Evolutionary conservation across 73 alveolate genomes (phyloP), one percentile per base, ranked within the genome.

Genomic region (Paramecium caudatum): DNA sequence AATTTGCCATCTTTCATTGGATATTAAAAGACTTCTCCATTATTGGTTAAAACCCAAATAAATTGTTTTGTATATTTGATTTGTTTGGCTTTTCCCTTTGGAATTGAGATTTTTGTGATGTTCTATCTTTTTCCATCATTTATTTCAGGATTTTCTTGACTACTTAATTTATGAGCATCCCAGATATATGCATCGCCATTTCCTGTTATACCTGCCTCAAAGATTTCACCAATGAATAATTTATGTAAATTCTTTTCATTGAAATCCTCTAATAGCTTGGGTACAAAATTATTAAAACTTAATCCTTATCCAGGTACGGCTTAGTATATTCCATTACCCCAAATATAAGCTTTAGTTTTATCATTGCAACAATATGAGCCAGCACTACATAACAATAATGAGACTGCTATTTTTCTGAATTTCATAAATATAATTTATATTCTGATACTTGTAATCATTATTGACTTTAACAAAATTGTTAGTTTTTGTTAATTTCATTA

Each of bases 1-100:
- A 39, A 47, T 43, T 93, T 84, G 21, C 83, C 85, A n/a, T 83
- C 92, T 62, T 92, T 63, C 17, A 95, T 90, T 45, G 91, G 91
- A 84, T 91, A 92, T 43, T 82, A 83, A 55, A 69, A 94, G 41
- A 94, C 96, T 46, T 95, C 96, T 17, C 97, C 97, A 74, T 92
- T 95, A 6, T 90, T 82, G 5, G 93, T 91, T 27, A 95, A 63
- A 6, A 93, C 95, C 91, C 95, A 95, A 47, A 95, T 68, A 82
- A 95, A 90, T 21, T 90, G 62, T 49, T 90, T 82, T 1, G 97
- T 94, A 83, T 91, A 95, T 9, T 39, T 33, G 1, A 90, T 82
- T 80, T 95, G 78, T 43, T 46, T 61, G 16, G 84, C 91, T 62
- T 91, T 91, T 7, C 80, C 93, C 9, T 85, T 85, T 17, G 82